Evolutionary conservation across 2,329 filamentous ascomycete genomes (phyloP).

Genomic region (Aspergillus pseudonomiae): DNA sequence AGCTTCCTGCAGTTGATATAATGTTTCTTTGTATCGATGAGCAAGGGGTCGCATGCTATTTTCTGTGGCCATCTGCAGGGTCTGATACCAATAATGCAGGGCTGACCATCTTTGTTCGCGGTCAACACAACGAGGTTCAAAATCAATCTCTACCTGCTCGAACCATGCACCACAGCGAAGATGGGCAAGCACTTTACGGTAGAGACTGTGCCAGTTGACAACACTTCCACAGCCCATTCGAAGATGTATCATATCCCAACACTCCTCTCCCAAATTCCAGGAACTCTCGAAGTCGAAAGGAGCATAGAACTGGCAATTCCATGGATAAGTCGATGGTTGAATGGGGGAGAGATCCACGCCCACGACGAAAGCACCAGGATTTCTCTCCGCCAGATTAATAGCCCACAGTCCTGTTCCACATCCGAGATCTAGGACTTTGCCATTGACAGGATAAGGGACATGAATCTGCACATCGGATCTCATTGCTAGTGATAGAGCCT

Average conservation of each 20-base stretch:
- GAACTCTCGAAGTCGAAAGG: constrained; percentile 77
- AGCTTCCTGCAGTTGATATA: too few relatives aligned
- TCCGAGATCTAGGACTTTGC: background rate
- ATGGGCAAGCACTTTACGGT: constrained; percentile 71
- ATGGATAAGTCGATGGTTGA: constrained; percentile 69
- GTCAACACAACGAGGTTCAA: too few relatives aligned
- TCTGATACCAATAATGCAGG: too few relatives aligned
- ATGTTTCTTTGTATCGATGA: too few relatives aligned
- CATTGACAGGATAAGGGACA: background rate
- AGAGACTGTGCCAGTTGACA: constrained; percentile 72
- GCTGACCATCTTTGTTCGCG: too few relatives aligned
- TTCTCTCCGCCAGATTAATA: background rate
- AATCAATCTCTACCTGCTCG: too few relatives aligned
- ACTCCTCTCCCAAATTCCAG: constrained; percentile 69
- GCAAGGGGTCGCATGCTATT: too few relatives aligned
- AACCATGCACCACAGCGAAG: constrained; percentile 71
- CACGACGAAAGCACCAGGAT: background rate
- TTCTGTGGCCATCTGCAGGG: too few relatives aligned
- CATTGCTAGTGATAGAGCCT: background rate
- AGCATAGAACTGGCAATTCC: constrained; percentile 66
- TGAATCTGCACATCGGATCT: background rate
- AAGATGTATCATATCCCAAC: constrained; percentile 83
- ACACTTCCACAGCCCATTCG: constrained; percentile 80
- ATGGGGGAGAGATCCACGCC: constrained; percentile 55
- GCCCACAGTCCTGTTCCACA: constrained; percentile 2